Conservation (phyloP, 352 stramenopile genomes). For the Phytophthora ramorum region DNA sequence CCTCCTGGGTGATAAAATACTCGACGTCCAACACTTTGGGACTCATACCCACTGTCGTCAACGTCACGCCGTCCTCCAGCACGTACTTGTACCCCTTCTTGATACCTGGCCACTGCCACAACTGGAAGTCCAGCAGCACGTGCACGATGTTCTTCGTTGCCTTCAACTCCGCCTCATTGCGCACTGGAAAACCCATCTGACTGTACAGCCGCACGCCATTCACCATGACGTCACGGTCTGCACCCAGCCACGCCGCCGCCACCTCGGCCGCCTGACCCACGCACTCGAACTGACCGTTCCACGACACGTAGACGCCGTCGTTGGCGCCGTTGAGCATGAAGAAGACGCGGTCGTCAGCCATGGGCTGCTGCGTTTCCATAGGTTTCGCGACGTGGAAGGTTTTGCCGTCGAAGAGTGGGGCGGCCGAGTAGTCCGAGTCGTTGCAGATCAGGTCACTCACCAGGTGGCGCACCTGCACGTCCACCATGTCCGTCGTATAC, state of each 20-base stretch:
- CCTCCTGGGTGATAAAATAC: conserved; percentile 64
- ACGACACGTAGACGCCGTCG: conserved; percentile 80
- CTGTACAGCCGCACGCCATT: conserved; percentile 81
- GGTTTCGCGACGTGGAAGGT: conserved; percentile 2
- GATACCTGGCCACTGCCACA: conserved; percentile 89
- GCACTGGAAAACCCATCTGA: conserved; percentile 71
- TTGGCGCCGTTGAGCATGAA: conserved; percentile 89
- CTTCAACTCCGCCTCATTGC: conserved; percentile 52
- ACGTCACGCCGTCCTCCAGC: conserved; percentile 70
- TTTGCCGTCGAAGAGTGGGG: too few relatives aligned
- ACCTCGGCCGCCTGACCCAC: conserved; percentile 48
- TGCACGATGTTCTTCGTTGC: conserved; percentile 71
- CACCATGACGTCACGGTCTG: conserved; percentile 65
- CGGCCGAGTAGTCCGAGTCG: too few relatives aligned
- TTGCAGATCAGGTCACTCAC: conserved; percentile 36
- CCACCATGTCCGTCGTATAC: conserved; percentile 66
- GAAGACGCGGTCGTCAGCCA: conserved; percentile 63
- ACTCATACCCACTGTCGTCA: conserved; percentile 71
- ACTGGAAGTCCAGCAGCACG: conserved; percentile 82
- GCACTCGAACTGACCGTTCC: conserved; percentile 79
- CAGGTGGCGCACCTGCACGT: conserved; percentile 40
- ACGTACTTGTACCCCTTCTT: conserved; percentile 78
- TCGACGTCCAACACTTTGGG: conserved; percentile 85
- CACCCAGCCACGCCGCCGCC: conserved; percentile 66
- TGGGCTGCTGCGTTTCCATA: conserved; percentile 8